Evolutionary conservation across 805 yeast species (phyloP), one percentile per base, ranked within the genome.

Genomic region (Yamadazyma philogaea): DNA sequence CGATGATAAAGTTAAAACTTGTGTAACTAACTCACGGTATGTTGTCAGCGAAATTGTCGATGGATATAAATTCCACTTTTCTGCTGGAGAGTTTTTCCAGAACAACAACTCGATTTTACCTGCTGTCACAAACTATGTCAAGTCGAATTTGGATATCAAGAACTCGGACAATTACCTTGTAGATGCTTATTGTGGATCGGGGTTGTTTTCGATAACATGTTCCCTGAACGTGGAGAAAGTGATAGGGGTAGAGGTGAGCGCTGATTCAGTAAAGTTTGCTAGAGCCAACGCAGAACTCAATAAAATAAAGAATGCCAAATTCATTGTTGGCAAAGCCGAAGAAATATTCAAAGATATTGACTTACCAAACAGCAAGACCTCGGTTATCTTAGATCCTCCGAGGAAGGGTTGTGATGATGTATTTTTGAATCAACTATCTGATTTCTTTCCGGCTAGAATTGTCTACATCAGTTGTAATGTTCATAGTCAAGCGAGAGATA

Each of bases 401-500:
- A 81, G 99, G 61, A 93, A 91, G 63, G 99, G 99, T 1, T 91
- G 98, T 63, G 97, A 90, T 61, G 85, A 81, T 39, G 79, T 80
- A 7, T 93, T 93, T 58, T 71, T 93, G 63, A 80, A 83, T 51
- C 99, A 93, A 66, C 71, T 93, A 44, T 77, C 93, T 16, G 87
- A 73, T 16, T 93, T 86, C 64, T 72, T 77, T 48, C 98, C 99
- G 2, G 84, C 84, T 12, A 81, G 82, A 53, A 80, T 93, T 42
- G 95, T 93, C n/a, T 93, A 93, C 65, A 86, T 93, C 44, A 87
- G 96, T 48, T 93, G 99, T 72, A 93, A 93, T 59, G 99, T 93
- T 37, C 97, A 91, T 66, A 87, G 96, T 15, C 99, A 93, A 64
- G 98, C 98, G 4, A 74, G 98, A 54, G 99, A 93, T 61, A 60